Base-by-base conservation (phyloP, 2,329 filamentous ascomycete species). In the Alternaria postmessia region DNA sequence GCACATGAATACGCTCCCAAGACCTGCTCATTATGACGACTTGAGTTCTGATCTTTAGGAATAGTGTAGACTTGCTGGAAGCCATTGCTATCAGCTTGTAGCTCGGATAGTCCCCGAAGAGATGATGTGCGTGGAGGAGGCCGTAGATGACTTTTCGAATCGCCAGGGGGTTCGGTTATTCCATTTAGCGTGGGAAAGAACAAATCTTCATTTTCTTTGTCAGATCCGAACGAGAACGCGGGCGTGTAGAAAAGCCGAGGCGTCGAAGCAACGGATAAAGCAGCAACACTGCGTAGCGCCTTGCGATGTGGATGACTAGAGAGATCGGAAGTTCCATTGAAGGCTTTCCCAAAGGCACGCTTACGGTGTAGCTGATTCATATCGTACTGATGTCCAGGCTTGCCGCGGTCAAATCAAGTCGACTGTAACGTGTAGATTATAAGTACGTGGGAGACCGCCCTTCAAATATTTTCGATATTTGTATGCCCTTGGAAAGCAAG, bases 271-370 rank as follows among this genome's bases (percentile, higher is more conserved):
- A 32, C 30, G 49, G 51, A 43, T 0, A 55, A 47, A 12, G 38
- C 22, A 22, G 42, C 8, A 5, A 51, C 12, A 5, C 51, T 51
- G 32, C 44, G 36, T 22, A 41, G n/a, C 16, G 51, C 54, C 47
- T 57, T 57, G 38, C 46, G 46, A 53, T 42, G 32, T 22, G 47
- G 34, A n/a, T 55, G 46, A 34, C 41, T 43, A 4, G 51, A 44
- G 18, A 42, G 26, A 24, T 41, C 16, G 36, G 51, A 18, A 4
- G 11, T 7, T 14, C 46, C 46, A 5, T 61, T 42, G 30, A 70
- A 70, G 2, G 68, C 66, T 36, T 65, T 60, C 30, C 65, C 69
- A 36, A 63, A 68, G 28, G 44, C 57, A 41, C 67, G 68, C 44
- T 69, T 70, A 41, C 61, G 64, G 8, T 60, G 51, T 51, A 58